Evolutionary conservation across 2,329 filamentous ascomycete species (phyloP).

Genomic region (Diaporthe australafricana): DNA sequence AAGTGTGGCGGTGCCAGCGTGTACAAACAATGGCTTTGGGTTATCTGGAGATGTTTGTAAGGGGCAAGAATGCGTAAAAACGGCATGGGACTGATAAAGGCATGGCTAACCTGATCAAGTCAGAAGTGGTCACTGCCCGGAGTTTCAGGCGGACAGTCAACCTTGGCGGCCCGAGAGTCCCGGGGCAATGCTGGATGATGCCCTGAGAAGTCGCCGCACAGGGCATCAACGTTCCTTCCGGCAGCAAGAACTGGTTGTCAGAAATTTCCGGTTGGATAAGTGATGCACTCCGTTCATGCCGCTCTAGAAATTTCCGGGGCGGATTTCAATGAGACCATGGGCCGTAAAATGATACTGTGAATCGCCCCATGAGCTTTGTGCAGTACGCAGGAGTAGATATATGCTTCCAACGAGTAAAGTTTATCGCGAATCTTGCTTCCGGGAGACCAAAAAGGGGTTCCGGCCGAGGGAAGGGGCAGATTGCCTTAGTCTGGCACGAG

Average conservation of each 20-base stretch:
- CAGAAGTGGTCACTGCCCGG: background rate
- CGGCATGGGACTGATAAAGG: background rate
- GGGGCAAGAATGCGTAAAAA: background rate
- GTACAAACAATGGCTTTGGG: background rate
- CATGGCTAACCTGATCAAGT: background rate
- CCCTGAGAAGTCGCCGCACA: background rate
- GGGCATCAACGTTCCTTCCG: background rate
- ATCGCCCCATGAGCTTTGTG: background rate
- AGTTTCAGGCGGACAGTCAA: background rate
- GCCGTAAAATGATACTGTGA: background rate
- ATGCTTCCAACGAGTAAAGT: conserved; percentile 1
- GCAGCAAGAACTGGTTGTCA: background rate
- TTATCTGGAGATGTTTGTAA: background rate
- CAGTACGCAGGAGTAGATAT: background rate
- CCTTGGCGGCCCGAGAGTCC: conserved; percentile 14
- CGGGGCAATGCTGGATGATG: conserved; percentile 1
- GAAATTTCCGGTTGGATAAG: background rate
- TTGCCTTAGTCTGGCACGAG: conserved; percentile 14
- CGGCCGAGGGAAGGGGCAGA: background rate
- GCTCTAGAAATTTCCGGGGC: too few species aligned
- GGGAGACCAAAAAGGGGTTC: conserved; percentile 6
- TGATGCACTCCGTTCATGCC: background rate
- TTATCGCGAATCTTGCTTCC: background rate
- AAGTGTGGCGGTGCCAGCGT: too few species aligned
- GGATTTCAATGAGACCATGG: background rate